These are phyloP conservation scores for Suillus americanus DNA, from an alignment of 768 basidiomycete species.

Conservation along the genomic window DNA sequence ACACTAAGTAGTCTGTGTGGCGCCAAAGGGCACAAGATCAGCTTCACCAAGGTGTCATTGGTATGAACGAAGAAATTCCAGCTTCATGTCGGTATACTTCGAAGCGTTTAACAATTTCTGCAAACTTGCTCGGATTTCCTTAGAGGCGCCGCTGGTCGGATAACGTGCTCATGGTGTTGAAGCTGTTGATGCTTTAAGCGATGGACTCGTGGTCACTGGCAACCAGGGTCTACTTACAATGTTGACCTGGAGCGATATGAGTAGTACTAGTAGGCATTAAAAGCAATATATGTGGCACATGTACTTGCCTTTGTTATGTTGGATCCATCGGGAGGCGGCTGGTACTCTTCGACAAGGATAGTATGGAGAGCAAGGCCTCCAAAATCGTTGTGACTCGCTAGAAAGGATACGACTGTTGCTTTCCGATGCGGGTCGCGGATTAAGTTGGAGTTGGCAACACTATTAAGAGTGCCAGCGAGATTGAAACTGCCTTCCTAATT, in stretches of 20 bases:
- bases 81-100: conserved; percentile 41
- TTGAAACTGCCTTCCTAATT: neutral
- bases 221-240: conserved; percentile 19
- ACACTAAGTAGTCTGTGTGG: too few species aligned
- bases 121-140: conserved; percentile 46
- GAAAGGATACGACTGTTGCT: neutral
- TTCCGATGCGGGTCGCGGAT: neutral
- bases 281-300: too few species aligned
- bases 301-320: neutral
- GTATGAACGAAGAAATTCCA: conserved; percentile 61
- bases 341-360: neutral
- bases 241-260: conserved; percentile 22
- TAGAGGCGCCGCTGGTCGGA: conserved; percentile 55
- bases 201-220: neutral
- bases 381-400: neutral
- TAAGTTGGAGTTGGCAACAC: neutral
- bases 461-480: neutral
- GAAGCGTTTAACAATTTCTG: conserved; percentile 51
- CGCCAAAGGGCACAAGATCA: conserved; percentile 69
- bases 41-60: conserved; percentile 56
- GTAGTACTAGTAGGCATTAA: neutral
- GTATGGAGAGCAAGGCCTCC: conserved; percentile 1
- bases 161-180: conserved; percentile 78
- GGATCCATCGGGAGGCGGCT: neutral
- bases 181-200: conserved; percentile 44